Evolutionary conservation across 352 stramenopile species (phyloP).

Genomic region (Phytophthora agathidicida): DNA sequence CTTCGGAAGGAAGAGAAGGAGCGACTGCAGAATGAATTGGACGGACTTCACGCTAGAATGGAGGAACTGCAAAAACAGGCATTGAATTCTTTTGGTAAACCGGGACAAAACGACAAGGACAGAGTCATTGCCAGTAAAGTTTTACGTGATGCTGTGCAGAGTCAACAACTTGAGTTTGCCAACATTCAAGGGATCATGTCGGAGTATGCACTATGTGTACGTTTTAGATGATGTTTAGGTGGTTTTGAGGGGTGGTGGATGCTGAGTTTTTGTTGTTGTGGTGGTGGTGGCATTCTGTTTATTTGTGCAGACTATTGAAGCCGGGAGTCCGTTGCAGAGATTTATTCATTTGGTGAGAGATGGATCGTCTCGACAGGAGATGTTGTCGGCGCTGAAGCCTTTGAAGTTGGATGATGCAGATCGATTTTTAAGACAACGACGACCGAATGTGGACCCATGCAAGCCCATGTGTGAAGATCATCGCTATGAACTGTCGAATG

Average conservation of each 20-base stretch:
- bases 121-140: conserved; percentile 36
- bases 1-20: conserved; percentile 48
- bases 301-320: conserved; percentile 35
- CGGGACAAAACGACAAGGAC: conserved; percentile 31
- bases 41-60: conserved; percentile 24
- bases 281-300: neutral
- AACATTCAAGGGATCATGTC: conserved; percentile 50
- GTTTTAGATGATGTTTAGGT: neutral
- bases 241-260: neutral
- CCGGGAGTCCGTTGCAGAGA: conserved; percentile 38
- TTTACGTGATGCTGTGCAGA: conserved; percentile 41
- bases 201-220: conserved; percentile 44
- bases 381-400: conserved; percentile 25
- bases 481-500: conserved; percentile 32
- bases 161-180: conserved; percentile 42
- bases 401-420: conserved; percentile 37
- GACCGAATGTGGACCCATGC: conserved; percentile 35
- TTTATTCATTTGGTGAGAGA: conserved; percentile 32
- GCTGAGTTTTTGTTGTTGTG: neutral
- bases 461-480: conserved; percentile 39
- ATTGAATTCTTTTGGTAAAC: conserved; percentile 21
- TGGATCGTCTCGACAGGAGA: conserved; percentile 12
- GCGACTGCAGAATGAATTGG: conserved; percentile 28
- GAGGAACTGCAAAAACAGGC: conserved; percentile 34
- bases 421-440: conserved; percentile 35